Evolutionary conservation across 208 protist species (phyloP), one percentile per base, ranked within the genome.

Genomic region (Trypanosoma scelopori): DNA sequence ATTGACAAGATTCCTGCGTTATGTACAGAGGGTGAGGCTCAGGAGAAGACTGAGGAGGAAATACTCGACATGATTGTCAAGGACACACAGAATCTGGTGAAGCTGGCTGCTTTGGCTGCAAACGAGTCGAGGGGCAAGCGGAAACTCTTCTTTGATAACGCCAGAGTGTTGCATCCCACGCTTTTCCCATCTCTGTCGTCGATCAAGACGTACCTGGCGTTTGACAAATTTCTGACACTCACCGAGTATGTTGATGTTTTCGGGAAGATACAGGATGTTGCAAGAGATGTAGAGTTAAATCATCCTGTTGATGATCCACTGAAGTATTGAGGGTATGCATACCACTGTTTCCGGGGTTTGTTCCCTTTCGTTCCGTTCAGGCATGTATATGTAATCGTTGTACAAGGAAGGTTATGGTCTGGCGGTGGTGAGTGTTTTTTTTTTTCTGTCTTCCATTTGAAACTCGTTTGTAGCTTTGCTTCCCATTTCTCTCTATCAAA

Each of bases 251-350:
- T 82, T 23, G 60, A 77, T 12, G 71, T 79, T 48, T 91, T 89
- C 59, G 82, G 74, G 55, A 61, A 58, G 20, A 75, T 85, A 49
- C 83, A 83, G 9, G 57, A 83, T 39, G 50, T 88, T n/a, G 68
- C 63, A 6, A 81, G 83, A 37, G 80, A 88, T 50, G 43, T 75
- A 23, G 89, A 95, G 72, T 70, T 93, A 15, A 82, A 77, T 53
- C 85, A 93, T 60, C 89, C 89, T 22, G 69, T 74, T 35, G 84
- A 84, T 43, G 80, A 92, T 65, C 85, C 86, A 15, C 62, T 95
- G 47, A 92, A 86, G 18, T 89, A 83, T 67, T 95, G 72, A 92
- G 28, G 11, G 37, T 28, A 35, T 48, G 3, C 30, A 15, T 50
- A 23, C 0, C 12, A 27, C 13, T 27, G 5, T 48, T 16, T 53